Base-by-base conservation (phyloP, 192 early-diverging fungal genomes). In the Linnemannia elongata region DNA sequence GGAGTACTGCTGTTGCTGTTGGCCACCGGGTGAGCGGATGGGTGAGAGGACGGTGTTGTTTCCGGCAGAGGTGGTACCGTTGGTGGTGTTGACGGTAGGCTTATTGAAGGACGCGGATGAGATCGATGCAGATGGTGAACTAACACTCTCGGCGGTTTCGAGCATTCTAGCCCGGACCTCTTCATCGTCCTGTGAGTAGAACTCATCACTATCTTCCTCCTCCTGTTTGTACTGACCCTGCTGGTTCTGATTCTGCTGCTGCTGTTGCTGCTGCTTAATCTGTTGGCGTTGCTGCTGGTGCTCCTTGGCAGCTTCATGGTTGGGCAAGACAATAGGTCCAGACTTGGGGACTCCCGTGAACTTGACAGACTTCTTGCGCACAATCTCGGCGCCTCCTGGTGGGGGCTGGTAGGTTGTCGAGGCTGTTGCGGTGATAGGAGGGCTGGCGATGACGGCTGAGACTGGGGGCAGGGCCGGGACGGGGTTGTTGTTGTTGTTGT, bases 281-380 rank as follows among this genome's bases (percentile, higher is more conserved):
- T 80, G 73, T 30, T 85, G 83, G 24, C 77, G 83, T 69, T 85
- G 83, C 22, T 49, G 69, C 41, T 86, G 84, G 35, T 81, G 84
- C 30, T 86, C 84, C 38, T 80, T 86, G 55, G 60, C 84, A 47
- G 84, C 84, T 38, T 81, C 84, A 15, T 86, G 75, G 75, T 69
- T 86, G 4, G 75, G 84, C 47, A 86, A 57, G 49, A 86, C 75
- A 57, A 86, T 77, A 27, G 84, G 84, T 17, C 84, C 84, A 6
- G 84, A 54, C 3, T 47, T 13, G 52, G 83, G 78, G 7, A 80
- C 78, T 0, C 83, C 78, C 17, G 83, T 86, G 57, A 86, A 86
- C 83, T 86, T 86, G 78, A 86, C 78, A 5, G 83, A 86, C 27
- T 86, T 86, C 41, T 86, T 86, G 35, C 83, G 78, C 47, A 77